Evolutionary conservation across 768 basidiomycete species (phyloP).

Genomic region (Pleurotus pulmonarius): DNA sequence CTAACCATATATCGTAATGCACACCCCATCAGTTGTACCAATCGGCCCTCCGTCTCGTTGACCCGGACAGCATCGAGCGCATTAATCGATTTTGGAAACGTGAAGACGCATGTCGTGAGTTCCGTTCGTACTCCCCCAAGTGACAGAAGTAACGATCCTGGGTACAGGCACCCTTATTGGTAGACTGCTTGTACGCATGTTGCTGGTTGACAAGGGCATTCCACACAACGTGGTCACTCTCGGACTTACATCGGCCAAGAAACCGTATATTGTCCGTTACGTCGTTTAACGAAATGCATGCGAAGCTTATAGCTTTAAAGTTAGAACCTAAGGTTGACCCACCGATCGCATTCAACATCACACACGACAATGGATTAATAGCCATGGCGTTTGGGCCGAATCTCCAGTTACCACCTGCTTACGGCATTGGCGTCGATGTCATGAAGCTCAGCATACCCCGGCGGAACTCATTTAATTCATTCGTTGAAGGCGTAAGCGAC

Average conservation of each 20-base stretch:
- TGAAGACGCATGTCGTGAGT: conserved; percentile 73
- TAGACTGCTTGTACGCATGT: conserved; percentile 62
- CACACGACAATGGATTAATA: conserved; percentile 74
- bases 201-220: conserved; percentile 58
- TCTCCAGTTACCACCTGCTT: conserved; percentile 42
- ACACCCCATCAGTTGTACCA: conserved; percentile 54
- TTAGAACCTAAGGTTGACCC: conserved; percentile 34
- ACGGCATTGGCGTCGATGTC: conserved; percentile 72
- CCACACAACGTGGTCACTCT: conserved; percentile 45
- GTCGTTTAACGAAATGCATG: neutral
- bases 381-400: conserved; percentile 61
- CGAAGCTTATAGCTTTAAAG: neutral
- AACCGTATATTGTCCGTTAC: conserved; percentile 69
- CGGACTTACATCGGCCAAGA: conserved; percentile 56
- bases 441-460: conserved; percentile 72
- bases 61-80: conserved; percentile 49
- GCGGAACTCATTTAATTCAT: conserved; percentile 51
- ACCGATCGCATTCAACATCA: conserved; percentile 75
- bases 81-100: conserved; percentile 67
- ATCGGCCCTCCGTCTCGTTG: conserved; percentile 52
- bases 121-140: neutral
- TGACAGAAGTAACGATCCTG: no score
- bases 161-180: conserved; percentile 71
- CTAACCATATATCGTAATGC: conserved; percentile 11
- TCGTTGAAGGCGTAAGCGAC: conserved; percentile 61